Percentiles rank a stretch among this genome's conserved stretches.
Conservation (phyloP, 805 yeast species). For the Candida oleophila region DNA sequence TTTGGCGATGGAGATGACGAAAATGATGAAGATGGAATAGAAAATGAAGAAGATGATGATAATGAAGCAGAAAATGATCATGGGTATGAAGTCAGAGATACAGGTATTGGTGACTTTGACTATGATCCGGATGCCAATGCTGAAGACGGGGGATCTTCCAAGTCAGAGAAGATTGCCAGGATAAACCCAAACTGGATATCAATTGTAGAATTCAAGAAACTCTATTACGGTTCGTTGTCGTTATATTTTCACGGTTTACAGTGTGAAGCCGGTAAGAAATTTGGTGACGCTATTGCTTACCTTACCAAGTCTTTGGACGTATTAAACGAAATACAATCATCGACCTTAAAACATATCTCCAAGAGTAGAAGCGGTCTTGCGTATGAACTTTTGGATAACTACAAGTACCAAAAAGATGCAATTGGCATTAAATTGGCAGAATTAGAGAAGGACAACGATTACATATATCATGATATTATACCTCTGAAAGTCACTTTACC, state of each 20-base stretch:
- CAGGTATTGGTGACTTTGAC: constrained; percentile 9
- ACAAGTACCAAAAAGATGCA: constrained; percentile 42
- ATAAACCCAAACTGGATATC: constrained; percentile 50
- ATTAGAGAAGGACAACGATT: constrained; percentile 81
- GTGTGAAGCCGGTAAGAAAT: constrained; percentile 54
- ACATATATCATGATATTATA: constrained; percentile 76
- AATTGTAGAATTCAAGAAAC: constrained; percentile 49
- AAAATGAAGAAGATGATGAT: constrained; percentile 21
- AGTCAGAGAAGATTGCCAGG: constrained; percentile 21
- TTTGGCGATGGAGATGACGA: constrained; percentile 7
- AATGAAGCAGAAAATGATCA: constrained; percentile 32
- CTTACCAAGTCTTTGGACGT: constrained; percentile 49
- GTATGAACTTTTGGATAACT: constrained; percentile 40
- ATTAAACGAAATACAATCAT: constrained; percentile 31
- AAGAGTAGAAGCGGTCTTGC: constrained; percentile 22
- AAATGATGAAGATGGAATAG: constrained; percentile 14
- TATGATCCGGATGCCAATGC: constrained; percentile 15
- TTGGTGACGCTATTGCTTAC: constrained; percentile 77
- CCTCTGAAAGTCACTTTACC: constrained; percentile 63
- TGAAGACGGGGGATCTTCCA: constrained; percentile 10
- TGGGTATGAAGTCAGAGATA: constrained; percentile 19
- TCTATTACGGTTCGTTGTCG: constrained; percentile 59
- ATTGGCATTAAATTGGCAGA: constrained; percentile 35
- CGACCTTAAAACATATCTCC: constrained; percentile 22
- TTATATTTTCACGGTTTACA: constrained; percentile 57